Base-by-base conservation (phyloP, 2,329 filamentous ascomycete genomes). In the Cercospora brassicicola region DNA sequence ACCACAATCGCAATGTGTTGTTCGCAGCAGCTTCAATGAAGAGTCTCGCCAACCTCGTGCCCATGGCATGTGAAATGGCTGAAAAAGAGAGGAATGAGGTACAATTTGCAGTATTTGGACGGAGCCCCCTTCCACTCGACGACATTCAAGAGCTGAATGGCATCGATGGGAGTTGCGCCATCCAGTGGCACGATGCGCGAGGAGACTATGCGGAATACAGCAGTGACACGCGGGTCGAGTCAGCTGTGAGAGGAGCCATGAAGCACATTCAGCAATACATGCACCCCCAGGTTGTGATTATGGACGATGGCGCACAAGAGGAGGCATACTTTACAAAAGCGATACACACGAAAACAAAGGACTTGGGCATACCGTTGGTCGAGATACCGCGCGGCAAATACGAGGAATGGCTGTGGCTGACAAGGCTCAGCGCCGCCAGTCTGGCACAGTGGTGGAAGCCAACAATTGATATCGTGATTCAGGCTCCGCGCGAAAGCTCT, bases 11-110 rank as follows among this genome's bases (percentile, higher is more conserved):
- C 61, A 93, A 93, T 74, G 85, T 97, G 15, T 79, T 97, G 2
- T 97, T 97, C 77, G 90, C 89, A 4, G 89, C 91, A 3, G 89
- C 91, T 0, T 93, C 86, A 69, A 80, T 96, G 61, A 87, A 87
- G 77, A 95, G 92, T 76, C 88, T 89, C 15, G 86, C 91, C 0
- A 86, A 86, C 33, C 78, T 97, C 63, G 82, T 97, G 33, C 93
- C 93, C 0, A 83, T 97, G 76, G 92, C 94, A 5, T 98, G 95
- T 79, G 87, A 92, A 74, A 97, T 97, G 94, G 89, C 89, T 6
- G 79, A 79, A 23, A 85, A 89, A 78, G 84, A 86, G 65, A 84
- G 86, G 67, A 96, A 88, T 75, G 85, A 88, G 70, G 93, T 97
- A 8, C 94, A 98, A 78, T 90, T 96, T 76, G 90, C 88, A 0